These are phyloP conservation scores for Candida nemodendra DNA, from an alignment of 805 yeast species.

Conservation along the genomic window DNA sequence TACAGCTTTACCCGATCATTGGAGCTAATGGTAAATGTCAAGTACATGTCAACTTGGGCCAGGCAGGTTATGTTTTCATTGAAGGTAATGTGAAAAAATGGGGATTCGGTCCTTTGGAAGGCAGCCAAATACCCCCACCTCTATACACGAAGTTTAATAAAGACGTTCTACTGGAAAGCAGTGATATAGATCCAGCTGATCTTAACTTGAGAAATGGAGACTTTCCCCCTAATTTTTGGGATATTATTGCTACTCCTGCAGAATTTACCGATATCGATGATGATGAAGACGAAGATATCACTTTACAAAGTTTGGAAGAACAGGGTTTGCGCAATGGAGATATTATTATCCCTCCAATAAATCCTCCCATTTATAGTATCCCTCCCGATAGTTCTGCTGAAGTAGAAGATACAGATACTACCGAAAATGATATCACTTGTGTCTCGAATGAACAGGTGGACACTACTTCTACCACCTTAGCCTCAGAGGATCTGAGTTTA, in stretches of 20 bases:
- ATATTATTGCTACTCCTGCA: slow-evolving; percentile 28
- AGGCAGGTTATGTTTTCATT: slow-evolving; percentile 82
- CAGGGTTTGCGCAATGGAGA: slow-evolving; percentile 20
- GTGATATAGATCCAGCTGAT: slow-evolving; percentile 55
- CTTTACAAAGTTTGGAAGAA: slow-evolving; percentile 27
- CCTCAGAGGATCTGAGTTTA: no score
- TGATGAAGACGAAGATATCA: slow-evolving; percentile 26
- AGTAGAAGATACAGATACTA: no score
- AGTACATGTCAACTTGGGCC: slow-evolving; percentile 91
- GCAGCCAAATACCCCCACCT: slow-evolving; percentile 90
- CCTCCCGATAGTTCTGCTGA: slow-evolving; percentile 6
- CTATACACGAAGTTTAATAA: slow-evolving; percentile 78
- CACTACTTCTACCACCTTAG: no score
- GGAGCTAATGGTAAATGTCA: slow-evolving; percentile 83
- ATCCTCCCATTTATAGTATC: slow-evolving; percentile 14
- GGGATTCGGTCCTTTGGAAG: slow-evolving; percentile 92
- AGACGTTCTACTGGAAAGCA: slow-evolving; percentile 70
- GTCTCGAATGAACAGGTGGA: no score
- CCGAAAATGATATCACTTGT: no score
- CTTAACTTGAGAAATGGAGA: slow-evolving; percentile 35
- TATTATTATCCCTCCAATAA: slow-evolving; percentile 16
- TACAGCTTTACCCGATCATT: slow-evolving; percentile 78
- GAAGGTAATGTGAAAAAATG: slow-evolving; percentile 93
- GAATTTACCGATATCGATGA: slow-evolving; percentile 35
- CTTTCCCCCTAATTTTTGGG: slow-evolving; percentile 60